Evolutionary conservation across 495 filamentous ascomycete genomes (phyloP), one percentile per base, ranked within the genome.

Genomic region (Aspergillus sclerotiicarbonarius): DNA sequence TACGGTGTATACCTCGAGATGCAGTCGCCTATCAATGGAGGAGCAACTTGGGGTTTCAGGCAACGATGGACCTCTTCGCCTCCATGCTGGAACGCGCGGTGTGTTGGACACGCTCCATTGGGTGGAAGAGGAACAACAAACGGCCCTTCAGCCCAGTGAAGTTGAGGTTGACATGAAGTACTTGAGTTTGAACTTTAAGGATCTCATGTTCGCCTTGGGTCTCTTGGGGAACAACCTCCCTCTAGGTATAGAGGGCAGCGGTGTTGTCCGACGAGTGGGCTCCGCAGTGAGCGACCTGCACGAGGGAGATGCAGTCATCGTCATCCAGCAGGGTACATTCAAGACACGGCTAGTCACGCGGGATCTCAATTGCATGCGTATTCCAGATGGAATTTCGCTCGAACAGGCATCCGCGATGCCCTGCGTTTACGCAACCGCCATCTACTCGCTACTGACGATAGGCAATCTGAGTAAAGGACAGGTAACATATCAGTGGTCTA

Each of bases 231-330:
- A 10, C 20, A 49, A 25, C 20, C 20, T 29, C 2, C 19, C 21
- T n/a, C 13, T 49, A 13, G 46, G 46, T 30, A 30, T 49, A 25
- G 46, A 49, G 19, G 46, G 46, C 3, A 49, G 46, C 46, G 46
- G 46, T 6, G 15, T 49, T 30, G 20, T 49, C 20, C 20, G 46
- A 20, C 8, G 20, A 15, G 19, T 30, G 6, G 46, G 46, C 13
- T 49, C 46, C 10, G 10, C 6, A 6, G 46, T 49, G 19, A 49
- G 20, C 19, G 29, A 10, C 8, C 10, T 49, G 1, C 46, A 49
- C 10, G 46, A 29, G 29, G 46, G 46, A 5, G 19, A 49, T n/a
- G 3, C 21, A 20, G 46, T 49, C 8, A 30, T 49, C 8, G 13
- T 49, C 13, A 41, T 41, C 6, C 37, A 41, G n/a, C 37, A 41